Evolutionary conservation across 805 yeast genomes (phyloP), one percentile per base, ranked within the genome.

Genomic region (Starmerella stellata): DNA sequence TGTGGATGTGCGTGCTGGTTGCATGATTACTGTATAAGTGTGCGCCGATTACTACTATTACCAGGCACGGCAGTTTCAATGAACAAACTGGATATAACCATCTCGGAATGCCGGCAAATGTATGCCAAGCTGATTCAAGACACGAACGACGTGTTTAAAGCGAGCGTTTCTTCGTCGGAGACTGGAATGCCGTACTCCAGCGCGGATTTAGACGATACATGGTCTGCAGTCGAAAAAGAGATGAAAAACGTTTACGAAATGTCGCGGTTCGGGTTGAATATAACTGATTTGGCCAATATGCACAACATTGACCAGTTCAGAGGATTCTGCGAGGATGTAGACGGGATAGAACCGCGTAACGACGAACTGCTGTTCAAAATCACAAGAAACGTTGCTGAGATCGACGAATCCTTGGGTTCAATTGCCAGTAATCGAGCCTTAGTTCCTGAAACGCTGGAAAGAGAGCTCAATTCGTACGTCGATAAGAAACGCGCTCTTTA

Each of bases 211-310:
- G 48, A 52, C 17, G 59, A 63, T 38, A 74, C 72, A 3, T 56
- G 64, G 20, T 50, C 52, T 27, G 45, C 48, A 14, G 52, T 52
- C 3, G 44, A 45, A 3, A 40, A 21, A 3, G 51, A 50, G 41
- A 52, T 76, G 3, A 55, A 62, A 32, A 68, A 66, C 7, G 61
- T 70, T 18, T 72, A 79, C 52, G 80, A 75, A 31, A 55, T 66
- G 61, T 65, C 74, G 9, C 65, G 67, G 35, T 59, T 64, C 41
- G 70, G 75, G 7, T 45, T 81, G 44, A 61, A 67, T 1, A 63
- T 81, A 14, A 77, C 73, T 49, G 85, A 79, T 4, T 52, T 50
- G 21, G 35, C 35, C 14, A 31, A 36, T 35, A 28, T 38, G 5
- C 33, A 30, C 7, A 38, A 44, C 19, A 21, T 42, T 4, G 45